phyloP scores from a whole-genome alignment of 495 filamentous ascomycete genomes.

The Xylaria curta region DNA sequence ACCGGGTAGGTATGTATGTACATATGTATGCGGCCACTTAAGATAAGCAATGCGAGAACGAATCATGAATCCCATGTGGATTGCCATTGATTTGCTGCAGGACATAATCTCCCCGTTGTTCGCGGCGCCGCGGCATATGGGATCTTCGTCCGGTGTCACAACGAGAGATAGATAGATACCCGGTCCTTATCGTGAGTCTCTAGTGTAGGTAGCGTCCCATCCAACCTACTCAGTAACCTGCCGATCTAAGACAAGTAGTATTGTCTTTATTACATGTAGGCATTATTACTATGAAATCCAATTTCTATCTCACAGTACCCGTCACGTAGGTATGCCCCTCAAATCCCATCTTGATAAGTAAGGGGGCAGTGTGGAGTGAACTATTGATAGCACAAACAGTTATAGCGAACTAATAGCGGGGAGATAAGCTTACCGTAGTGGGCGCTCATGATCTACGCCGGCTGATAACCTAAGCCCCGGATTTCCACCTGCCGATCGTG shows the following conservation, averaged over 20 bases:
- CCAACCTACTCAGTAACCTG: not conserved
- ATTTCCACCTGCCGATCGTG: not conserved
- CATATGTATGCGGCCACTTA: not conserved
- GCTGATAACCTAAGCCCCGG: not conserved
- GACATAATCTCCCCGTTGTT: not conserved
- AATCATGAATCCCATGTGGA: conserved; percentile 1
- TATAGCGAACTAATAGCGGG: not conserved
- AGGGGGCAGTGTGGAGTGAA: not conserved
- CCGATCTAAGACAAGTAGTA: not conserved
- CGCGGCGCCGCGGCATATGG: not conserved
- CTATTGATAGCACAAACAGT: not conserved
- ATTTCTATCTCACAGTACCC: not conserved
- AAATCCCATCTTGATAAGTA: not conserved
- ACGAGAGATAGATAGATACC: not conserved
- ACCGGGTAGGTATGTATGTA: not conserved
- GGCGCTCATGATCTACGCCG: not conserved
- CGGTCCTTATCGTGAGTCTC: not conserved
- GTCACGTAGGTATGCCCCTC: not conserved
- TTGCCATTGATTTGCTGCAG: not conserved
- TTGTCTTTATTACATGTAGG: not conserved
- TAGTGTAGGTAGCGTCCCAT: not conserved
- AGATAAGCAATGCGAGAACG: conserved; percentile 3
- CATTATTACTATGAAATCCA: not conserved
- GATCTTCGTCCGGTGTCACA: not conserved
- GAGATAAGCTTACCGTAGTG: conserved; percentile 1